phyloP scores from a whole-genome alignment of 441 rosid species.

The Populus hybrid region DNA sequence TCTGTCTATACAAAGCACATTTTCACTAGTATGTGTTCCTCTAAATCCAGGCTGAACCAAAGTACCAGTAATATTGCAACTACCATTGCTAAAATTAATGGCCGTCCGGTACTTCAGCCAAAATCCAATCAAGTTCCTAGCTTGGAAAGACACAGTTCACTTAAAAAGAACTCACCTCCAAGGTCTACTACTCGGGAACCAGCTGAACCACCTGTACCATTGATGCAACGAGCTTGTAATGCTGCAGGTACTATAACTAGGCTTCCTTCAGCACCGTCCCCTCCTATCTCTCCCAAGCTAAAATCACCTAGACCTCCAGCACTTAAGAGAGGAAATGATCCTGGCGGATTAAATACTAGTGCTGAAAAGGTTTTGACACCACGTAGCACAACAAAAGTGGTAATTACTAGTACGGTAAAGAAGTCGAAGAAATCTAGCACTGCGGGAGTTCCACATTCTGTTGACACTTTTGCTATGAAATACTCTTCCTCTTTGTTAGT shows the following conservation, averaged over 20 bases:
- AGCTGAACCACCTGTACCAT: conserved; percentile 4
- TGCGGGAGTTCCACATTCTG: background rate
- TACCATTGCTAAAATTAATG: conserved; percentile 31
- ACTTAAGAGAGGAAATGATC: conserved; percentile 23
- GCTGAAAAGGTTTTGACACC: conserved; percentile 28
- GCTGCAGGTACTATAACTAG: background rate
- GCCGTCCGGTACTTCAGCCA: conserved; percentile 65
- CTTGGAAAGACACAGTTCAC: conserved; percentile 39
- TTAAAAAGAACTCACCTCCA: conserved; percentile 36
- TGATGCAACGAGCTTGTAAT: conserved; percentile 17
- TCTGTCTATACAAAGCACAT: background rate
- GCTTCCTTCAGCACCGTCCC: conserved; percentile 33
- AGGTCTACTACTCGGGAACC: conserved; percentile 19
- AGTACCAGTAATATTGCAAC: background rate
- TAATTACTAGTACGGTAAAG: conserved; percentile 17
- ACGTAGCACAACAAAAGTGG: conserved; percentile 19
- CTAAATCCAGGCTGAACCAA: conserved; percentile 11
- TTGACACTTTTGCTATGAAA: conserved; percentile 5
- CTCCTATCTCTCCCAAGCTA: conserved; percentile 52
- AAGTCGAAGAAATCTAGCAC: conserved; percentile 14
- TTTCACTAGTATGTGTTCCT: background rate
- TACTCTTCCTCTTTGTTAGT: conserved; percentile 22
- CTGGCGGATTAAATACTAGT: conserved; percentile 22
- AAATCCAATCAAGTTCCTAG: conserved; percentile 51
- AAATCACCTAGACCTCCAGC: conserved; percentile 35